Conservation (phyloP, 2,329 filamentous ascomycete genomes). For the Aspergillus tubingensis region DNA sequence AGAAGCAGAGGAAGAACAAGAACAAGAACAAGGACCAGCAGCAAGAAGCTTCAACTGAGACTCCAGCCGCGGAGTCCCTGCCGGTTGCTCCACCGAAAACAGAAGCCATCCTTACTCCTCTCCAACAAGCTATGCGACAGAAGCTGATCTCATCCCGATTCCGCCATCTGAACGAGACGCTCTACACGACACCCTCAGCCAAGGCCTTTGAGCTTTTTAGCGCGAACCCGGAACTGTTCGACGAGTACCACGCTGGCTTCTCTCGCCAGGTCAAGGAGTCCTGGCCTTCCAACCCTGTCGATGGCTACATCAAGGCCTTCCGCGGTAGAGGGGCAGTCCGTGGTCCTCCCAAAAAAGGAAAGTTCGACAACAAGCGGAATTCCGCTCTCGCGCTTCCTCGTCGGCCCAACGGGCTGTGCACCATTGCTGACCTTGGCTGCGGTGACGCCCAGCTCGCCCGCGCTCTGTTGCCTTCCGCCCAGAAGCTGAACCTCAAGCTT, state of each 20-base stretch:
- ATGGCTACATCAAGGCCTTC: slow-evolving; percentile 76
- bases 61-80: slow-evolving; percentile 19
- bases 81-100: slow-evolving; percentile 46
- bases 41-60: slow-evolving; percentile 16
- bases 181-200: slow-evolving; percentile 87
- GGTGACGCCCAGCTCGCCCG: slow-evolving; percentile 83
- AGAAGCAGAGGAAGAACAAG: slow-evolving; percentile 38
- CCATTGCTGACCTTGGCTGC: slow-evolving; percentile 88
- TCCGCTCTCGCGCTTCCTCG: slow-evolving; percentile 63
- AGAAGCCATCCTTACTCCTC: slow-evolving; percentile 73
- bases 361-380: slow-evolving; percentile 30
- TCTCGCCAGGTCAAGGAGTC: slow-evolving; percentile 84
- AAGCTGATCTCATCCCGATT: slow-evolving; percentile 95
- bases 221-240: slow-evolving; percentile 86
- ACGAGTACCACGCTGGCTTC: slow-evolving; percentile 95
- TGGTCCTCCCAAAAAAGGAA: slow-evolving; percentile 42
- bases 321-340: slow-evolving; percentile 63
- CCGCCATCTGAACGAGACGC: slow-evolving; percentile 93
- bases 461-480: slow-evolving; percentile 60
- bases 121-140: slow-evolving; percentile 90
- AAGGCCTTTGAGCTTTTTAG: slow-evolving; percentile 83
- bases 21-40: slow-evolving; percentile 29
- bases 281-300: slow-evolving; percentile 96
- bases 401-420: slow-evolving; percentile 67
- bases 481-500: slow-evolving; percentile 71